phyloP scores from a whole-genome alignment of 331 rosid species.

The Quercus tomentella region DNA sequence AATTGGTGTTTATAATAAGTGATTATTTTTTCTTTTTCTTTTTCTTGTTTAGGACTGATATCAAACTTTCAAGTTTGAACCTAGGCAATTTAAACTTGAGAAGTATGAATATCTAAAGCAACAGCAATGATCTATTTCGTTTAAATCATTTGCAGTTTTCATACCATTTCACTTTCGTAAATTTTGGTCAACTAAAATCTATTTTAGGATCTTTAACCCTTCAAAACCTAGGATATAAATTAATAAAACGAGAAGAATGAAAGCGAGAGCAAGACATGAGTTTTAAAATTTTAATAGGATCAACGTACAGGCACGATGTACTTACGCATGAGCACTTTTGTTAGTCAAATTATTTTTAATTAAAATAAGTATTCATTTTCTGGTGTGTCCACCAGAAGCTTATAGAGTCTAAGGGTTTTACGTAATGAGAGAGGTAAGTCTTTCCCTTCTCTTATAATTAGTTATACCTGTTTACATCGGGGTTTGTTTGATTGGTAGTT shows the following conservation, averaged over 20 bases:
- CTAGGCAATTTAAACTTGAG: neutral
- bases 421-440: too few species aligned
- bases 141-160: neutral
- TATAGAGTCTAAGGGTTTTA: too few species aligned
- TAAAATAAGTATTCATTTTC: neutral
- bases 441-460: too few species aligned
- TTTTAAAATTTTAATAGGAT: too few species aligned
- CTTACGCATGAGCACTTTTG: too few species aligned
- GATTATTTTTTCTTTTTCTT: neutral
- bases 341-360: neutral
- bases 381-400: too few species aligned
- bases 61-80: neutral
- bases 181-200: neutral
- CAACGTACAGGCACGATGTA: too few species aligned
- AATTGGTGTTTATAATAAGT: too few species aligned
- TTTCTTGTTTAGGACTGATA: neutral
- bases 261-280: neutral
- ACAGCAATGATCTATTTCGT: neutral
- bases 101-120: neutral
- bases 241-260: neutral
- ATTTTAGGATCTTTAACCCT: neutral
- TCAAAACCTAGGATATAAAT: neutral
- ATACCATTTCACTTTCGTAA: neutral
- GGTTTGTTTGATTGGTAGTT: too few species aligned
- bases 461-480: too few species aligned